These are phyloP conservation scores for Cephalotrichum gorgonifer DNA, from an alignment of 2,329 filamentous ascomycete genomes.

Conservation along the genomic window DNA sequence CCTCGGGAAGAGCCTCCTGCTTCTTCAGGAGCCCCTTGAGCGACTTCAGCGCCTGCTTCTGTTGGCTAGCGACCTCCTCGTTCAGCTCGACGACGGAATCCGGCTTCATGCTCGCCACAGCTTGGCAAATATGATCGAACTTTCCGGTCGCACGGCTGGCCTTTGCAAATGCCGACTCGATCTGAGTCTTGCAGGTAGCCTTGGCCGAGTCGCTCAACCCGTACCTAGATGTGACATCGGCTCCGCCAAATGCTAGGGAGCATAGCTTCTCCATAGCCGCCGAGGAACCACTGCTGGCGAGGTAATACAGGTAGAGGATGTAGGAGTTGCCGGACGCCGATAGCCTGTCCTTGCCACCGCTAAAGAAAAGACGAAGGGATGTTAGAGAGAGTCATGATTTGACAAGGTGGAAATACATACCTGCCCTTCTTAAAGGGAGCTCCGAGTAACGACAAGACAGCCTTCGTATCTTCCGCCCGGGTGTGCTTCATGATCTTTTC, in stretches of 20 bases:
- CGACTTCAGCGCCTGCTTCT: conserved; percentile 30
- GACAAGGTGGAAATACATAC: not conserved
- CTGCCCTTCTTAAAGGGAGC: conserved; percentile 1
- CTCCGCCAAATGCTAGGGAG: not conserved
- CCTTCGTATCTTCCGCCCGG: conserved; percentile 43
- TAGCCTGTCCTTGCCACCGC: conserved; percentile 1
- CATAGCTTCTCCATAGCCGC: conserved; percentile 1
- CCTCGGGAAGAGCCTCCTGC: conserved; percentile 9
- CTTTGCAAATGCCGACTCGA: conserved; percentile 47
- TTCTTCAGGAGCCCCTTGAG: conserved; percentile 28
- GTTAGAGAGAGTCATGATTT: not conserved
- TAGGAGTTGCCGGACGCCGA: conserved; percentile 26
- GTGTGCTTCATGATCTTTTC: conserved; percentile 59
- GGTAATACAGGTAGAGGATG: conserved; percentile 41
- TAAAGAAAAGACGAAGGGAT: not conserved
- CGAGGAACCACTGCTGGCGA: conserved; percentile 21
- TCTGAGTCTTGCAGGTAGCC: conserved; percentile 40
- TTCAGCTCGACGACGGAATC: conserved; percentile 43
- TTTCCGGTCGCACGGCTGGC: conserved; percentile 42
- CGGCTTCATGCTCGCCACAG: conserved; percentile 41
- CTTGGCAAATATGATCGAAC: conserved; percentile 40
- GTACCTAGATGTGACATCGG: conserved; percentile 1
- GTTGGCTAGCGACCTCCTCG: conserved; percentile 31
- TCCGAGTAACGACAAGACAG: conserved; percentile 36
- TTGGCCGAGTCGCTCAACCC: conserved; percentile 39